Conservation (phyloP, 768 basidiomycete genomes). For the Amanita jacksonii region DNA sequence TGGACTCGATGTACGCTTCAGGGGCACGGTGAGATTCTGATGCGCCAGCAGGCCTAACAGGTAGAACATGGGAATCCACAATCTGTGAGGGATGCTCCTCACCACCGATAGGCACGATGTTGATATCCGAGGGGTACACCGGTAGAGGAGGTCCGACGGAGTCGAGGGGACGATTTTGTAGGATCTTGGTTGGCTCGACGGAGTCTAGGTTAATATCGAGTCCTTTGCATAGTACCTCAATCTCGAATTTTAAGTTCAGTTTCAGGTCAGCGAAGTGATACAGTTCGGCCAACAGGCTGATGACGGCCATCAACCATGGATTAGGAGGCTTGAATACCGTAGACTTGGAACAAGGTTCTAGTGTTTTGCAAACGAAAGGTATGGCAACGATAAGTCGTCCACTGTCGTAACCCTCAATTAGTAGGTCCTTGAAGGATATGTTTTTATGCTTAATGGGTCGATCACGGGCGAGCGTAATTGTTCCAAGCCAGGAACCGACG, state of each 20-base stretch:
- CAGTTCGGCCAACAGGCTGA: conserved; percentile 87
- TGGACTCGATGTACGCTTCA: conserved; percentile 73
- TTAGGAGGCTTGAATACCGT: conserved; percentile 93
- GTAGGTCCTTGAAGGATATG: conserved; percentile 93
- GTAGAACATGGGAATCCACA: conserved; percentile 44
- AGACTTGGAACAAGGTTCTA: conserved; percentile 85
- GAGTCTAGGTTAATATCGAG: conserved; percentile 81
- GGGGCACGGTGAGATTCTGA: conserved; percentile 60
- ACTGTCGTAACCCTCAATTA: conserved; percentile 91
- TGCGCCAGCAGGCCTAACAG: conserved; percentile 49
- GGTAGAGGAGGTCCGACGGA: conserved; percentile 55
- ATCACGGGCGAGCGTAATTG: conserved; percentile 87
- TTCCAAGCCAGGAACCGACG: conserved; percentile 90
- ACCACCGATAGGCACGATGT: conserved; percentile 65
- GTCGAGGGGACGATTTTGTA: conserved; percentile 66
- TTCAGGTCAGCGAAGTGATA: conserved; percentile 96
- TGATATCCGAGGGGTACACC: conserved; percentile 75
- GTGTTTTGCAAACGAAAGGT: conserved; percentile 95
- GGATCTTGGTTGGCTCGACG: conserved; percentile 73
- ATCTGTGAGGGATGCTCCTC: conserved; percentile 41
- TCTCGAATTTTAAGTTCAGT: conserved; percentile 96
- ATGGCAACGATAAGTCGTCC: conserved; percentile 89
- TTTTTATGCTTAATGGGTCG: conserved; percentile 90
- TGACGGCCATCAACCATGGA: conserved; percentile 96
- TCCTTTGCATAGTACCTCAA: conserved; percentile 91